Evolutionary conservation across 108 stramenopile genomes (phyloP).

Genomic region (Nitzschia sp.): DNA sequence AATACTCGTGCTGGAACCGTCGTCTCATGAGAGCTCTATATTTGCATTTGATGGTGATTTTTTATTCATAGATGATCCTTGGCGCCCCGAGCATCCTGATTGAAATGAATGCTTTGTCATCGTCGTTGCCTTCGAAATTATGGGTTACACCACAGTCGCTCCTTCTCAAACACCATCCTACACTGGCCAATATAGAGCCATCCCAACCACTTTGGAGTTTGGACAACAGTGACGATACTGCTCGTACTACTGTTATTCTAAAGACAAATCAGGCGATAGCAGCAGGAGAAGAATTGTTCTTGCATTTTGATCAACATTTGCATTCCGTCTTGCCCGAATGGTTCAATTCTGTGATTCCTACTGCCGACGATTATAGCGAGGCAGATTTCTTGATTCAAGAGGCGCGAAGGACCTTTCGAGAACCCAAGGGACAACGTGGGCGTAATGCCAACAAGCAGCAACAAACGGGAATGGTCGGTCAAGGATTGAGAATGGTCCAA

Average conservation of each 20-base stretch:
- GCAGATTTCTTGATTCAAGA: slow-evolving; percentile 5
- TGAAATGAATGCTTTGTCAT: no score
- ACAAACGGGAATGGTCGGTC: slow-evolving; percentile 2
- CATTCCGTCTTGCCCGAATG: background rate
- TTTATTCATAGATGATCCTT: background rate
- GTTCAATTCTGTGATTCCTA: background rate
- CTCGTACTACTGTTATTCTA: background rate
- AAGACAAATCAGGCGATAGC: background rate
- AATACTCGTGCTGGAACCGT: no score
- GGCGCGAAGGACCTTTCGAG: slow-evolving; percentile 11
- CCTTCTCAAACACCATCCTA: slow-evolving; percentile 14
- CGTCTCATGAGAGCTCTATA: no score
- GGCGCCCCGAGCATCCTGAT: no score
- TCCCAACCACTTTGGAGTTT: slow-evolving; percentile 13
- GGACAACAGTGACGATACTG: background rate
- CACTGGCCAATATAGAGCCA: slow-evolving; percentile 1
- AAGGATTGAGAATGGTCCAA: slow-evolving; percentile 12
- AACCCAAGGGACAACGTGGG: background rate
- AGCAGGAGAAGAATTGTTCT: slow-evolving; percentile 4
- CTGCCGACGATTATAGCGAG: background rate
- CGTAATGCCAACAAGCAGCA: background rate
- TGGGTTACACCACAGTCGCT: slow-evolving; percentile 10
- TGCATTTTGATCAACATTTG: background rate
- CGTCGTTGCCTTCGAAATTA: no score
- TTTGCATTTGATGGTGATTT: no score